Conservation (phyloP, 371 early-diverging fungal genomes). For the Thermomucor indicae-seudaticae region DNA sequence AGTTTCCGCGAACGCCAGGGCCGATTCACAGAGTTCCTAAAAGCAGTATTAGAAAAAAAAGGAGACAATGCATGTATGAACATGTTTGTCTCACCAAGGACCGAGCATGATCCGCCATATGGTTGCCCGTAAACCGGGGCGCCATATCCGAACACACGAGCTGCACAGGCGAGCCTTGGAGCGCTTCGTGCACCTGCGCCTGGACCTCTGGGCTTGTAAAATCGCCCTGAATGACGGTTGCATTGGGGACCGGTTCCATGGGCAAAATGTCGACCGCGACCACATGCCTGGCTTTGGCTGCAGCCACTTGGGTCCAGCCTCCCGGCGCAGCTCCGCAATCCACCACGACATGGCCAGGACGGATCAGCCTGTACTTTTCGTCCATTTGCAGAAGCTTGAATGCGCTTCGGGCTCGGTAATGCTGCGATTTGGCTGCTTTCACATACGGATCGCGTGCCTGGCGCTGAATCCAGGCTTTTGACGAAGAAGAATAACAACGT, state of each 20-base stretch:
- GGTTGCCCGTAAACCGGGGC: constrained; percentile 67
- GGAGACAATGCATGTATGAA: not conserved
- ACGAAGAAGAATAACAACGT: constrained; percentile 38
- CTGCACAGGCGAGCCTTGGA: constrained; percentile 45
- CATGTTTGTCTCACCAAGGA: constrained; percentile 42
- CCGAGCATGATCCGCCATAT: constrained; percentile 46
- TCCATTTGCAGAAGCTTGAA: constrained; percentile 85
- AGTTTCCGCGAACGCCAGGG: constrained; percentile 56
- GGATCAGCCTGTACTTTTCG: constrained; percentile 66
- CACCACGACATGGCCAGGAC: constrained; percentile 52
- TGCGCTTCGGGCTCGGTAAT: constrained; percentile 84
- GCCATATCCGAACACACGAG: constrained; percentile 81
- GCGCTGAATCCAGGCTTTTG: constrained; percentile 63
- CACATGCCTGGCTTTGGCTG: constrained; percentile 35
- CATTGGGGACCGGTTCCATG: constrained; percentile 66
- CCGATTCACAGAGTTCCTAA: constrained; percentile 67
- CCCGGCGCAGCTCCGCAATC: constrained; percentile 94
- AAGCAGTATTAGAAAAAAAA: not conserved
- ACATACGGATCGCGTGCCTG: constrained; percentile 74
- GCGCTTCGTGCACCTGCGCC: constrained; percentile 27
- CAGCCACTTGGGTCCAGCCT: constrained; percentile 90
- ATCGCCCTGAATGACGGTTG: constrained; percentile 63
- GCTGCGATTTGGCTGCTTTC: constrained; percentile 58
- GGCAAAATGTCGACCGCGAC: constrained; percentile 73
- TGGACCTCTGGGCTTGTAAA: constrained; percentile 41